Evolutionary conservation across 352 stramenopile species (phyloP).

Genomic region (Phytophthora crassamura): DNA sequence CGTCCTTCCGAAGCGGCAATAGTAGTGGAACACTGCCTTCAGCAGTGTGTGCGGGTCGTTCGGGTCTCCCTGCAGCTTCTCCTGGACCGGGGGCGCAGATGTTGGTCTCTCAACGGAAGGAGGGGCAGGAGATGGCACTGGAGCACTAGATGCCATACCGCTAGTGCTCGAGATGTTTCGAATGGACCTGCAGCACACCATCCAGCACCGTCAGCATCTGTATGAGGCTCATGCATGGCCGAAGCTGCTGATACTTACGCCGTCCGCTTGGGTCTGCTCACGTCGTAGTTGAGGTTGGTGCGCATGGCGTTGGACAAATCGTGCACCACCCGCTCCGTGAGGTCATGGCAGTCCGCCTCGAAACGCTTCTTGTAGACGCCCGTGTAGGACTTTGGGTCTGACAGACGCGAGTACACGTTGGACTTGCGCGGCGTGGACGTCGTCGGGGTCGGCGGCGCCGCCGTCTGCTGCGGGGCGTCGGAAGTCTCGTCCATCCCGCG

Average conservation of each 20-base stretch:
- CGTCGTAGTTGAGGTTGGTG: conserved; percentile 62
- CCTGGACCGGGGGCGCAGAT: conserved; percentile 29
- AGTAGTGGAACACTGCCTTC: conserved; percentile 86
- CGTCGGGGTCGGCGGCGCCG: conserved; percentile 7
- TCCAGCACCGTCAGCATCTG: conserved; percentile 11
- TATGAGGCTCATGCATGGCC: not conserved
- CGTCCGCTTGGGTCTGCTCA: conserved; percentile 50
- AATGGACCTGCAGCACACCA: conserved; percentile 8
- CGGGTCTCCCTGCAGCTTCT: conserved; percentile 62
- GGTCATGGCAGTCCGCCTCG: conserved; percentile 53
- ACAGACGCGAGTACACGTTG: conserved; percentile 64
- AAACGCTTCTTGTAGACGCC: conserved; percentile 73
- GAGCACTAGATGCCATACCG: conserved; percentile 1
- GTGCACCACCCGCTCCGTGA: conserved; percentile 59
- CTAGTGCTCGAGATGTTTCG: conserved; percentile 13
- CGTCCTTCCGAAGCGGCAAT: conserved; percentile 85
- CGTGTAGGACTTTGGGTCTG: conserved; percentile 71
- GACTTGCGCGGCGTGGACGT: conserved; percentile 27
- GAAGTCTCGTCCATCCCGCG: conserved; percentile 21
- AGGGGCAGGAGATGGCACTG: conserved; percentile 9
- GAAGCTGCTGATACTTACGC: conserved; percentile 32
- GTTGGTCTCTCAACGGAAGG: conserved; percentile 18
- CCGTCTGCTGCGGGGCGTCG: conserved; percentile 11
- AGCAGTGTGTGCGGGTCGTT: conserved; percentile 86
- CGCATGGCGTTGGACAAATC: conserved; percentile 63